Evolutionary conservation across 1,284 basidiomycete genomes (phyloP), one percentile per base, ranked within the genome.

Genomic region (Mycosarcoma maydis): DNA sequence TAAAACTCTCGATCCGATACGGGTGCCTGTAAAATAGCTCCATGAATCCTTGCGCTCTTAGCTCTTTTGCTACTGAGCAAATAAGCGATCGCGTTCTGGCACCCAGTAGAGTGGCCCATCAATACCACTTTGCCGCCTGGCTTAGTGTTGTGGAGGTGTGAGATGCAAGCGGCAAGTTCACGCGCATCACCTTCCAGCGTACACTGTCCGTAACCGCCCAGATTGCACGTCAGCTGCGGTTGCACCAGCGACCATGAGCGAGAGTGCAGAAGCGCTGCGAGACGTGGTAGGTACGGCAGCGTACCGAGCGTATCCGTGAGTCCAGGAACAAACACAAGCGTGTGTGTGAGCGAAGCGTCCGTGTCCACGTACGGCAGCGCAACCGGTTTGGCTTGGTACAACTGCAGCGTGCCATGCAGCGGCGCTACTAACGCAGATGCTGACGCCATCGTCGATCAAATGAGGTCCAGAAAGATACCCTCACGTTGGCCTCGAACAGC

Each of bases 61-160:
- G 56, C 56, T 4, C 57, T 58, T 1, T 5, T 17, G 0, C 50
- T 47, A 6, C 40, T 54, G 11, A 71, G 45, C 9, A 80, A 49
- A 37, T 71, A 73, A 11, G 62, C 55, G n/a, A 79, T 43, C n/a
- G 68, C 52, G 34, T 79, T 77, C 38, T 80, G 77, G 34, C 75
- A 79, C 3, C 78, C 78, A 1, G 78, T 80, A n/a, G 72, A 76
- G 40, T 80, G 78, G 6, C 78, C 78, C 72, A 79, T 75, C 7
- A 80, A 38, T 8, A 80, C 60, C 20, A 80, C 49, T 27, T 59
- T 61, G n/a, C n/a, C n/a, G n/a, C n/a, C n/a, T n/a, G n/a, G n/a
- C 8, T 49, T 46, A 7, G 52, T 27, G 11, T 29, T 40, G 10
- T 64, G 41, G 3, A 80, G 47, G 34, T 69, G 66, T 13, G 57